Evolutionary conservation across 768 basidiomycete genomes (phyloP), one percentile per base, ranked within the genome.

Genomic region (Lentinula detonsa): DNA sequence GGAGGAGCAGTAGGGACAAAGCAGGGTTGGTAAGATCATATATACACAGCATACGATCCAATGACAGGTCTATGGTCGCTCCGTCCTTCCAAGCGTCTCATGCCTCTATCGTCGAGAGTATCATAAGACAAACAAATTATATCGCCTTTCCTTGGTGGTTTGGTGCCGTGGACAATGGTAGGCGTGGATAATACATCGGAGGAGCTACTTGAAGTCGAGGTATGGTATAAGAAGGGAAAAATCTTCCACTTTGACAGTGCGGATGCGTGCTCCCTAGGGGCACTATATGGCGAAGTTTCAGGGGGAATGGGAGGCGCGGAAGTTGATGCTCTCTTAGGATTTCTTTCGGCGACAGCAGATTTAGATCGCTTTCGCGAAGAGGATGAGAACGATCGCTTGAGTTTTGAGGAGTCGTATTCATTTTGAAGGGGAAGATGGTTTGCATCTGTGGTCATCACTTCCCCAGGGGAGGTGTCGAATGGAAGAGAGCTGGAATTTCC

Each of bases 11-110:
- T 18, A 35, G 49, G 34, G 18, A 49, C 5, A 37, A 21, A 35
- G 23, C 45, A 45, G 21, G 10, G 16, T 48, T 4, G 35, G n/a
- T 7, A 48, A 64, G 34, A 34, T 75, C 68, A 87, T 35, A 90
- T 65, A 73, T 88, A 91, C 55, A 90, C 76, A 45, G 83, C 83
- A 68, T 90, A 93, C 23, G 83, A 82, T 59, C 90, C 90, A 62
- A 91, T 84, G n/a, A 94, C 91, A 0, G 92, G 92, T 40, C 92
- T 75, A 69, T 95, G 92, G 70, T 95, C 92, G 64, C 88, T 90
- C 46, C 87, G 80, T 15, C 89, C 92, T 70, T 90, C 87, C 59
- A 95, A 71, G 60, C 81, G 77, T 43, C 84, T 79, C 88, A 95
- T 93, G 6, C 76, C 83, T 34, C 78, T 76, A 68, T 95, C 91